Conservation (phyloP, 495 filamentous ascomycete genomes). For the Podospora conica region DNA sequence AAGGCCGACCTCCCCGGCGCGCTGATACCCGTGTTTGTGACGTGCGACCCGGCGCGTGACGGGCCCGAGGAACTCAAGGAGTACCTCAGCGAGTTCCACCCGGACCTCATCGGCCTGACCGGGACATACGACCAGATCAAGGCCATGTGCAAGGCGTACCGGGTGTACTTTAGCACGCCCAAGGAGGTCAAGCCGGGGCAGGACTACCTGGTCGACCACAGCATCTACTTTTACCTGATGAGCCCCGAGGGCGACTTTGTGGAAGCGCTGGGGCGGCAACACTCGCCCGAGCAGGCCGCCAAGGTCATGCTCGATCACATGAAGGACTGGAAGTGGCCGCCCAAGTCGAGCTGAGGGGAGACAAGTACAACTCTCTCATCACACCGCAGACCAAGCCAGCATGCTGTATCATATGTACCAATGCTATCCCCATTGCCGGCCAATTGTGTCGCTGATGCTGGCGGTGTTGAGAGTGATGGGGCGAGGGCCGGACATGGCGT, state of each 20-base stretch:
- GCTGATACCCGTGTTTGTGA: constrained; percentile 74
- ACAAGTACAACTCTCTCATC: background rate
- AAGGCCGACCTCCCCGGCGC: constrained; percentile 38
- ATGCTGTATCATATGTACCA: background rate
- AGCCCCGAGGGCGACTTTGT: constrained; percentile 98
- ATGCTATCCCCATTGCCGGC: background rate
- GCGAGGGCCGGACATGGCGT: background rate
- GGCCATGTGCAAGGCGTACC: constrained; percentile 84
- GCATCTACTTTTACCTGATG: constrained; percentile 99
- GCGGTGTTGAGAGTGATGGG: background rate
- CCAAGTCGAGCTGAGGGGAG: constrained; percentile 8
- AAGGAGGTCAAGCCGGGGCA: constrained; percentile 78
- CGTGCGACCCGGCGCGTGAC: constrained; percentile 90
- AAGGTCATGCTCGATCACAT: constrained; percentile 82
- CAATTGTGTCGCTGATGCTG: background rate
- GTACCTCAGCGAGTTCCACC: constrained; percentile 90
- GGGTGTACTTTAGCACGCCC: constrained; percentile 96
- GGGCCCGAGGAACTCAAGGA: constrained; percentile 73
- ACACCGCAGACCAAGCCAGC: background rate
- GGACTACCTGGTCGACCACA: constrained; percentile 97
- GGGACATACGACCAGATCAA: constrained; percentile 91
- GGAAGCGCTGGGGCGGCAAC: constrained; percentile 90
- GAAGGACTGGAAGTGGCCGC: constrained; percentile 72
- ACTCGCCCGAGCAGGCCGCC: constrained; percentile 80
- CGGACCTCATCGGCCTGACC: constrained; percentile 80